Percentiles rank a stretch among this genome's conserved stretches.
phyloP scores from a whole-genome alignment of 2,329 filamentous ascomycete genomes.

The Cadophora sp. region DNA sequence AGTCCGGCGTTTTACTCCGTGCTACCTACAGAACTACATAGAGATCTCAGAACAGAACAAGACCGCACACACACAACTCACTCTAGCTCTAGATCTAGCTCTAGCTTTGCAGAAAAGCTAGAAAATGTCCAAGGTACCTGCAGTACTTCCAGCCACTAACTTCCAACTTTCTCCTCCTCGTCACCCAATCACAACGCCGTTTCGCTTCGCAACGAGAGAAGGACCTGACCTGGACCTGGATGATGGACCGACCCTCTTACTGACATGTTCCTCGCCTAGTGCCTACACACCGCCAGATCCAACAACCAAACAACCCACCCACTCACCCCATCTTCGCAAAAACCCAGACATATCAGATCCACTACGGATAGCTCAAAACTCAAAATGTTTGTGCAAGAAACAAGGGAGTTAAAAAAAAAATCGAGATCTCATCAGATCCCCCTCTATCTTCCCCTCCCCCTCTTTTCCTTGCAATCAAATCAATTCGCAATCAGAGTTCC shows the following conservation, averaged over 20 bases:
- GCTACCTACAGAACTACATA: too few relatives aligned
- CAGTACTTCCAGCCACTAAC: conserved; percentile 4
- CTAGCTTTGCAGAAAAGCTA: background rate
- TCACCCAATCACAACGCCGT: conserved; percentile 6
- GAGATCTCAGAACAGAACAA: background rate
- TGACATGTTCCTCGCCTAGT: background rate
- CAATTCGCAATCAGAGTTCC: conserved; percentile 4
- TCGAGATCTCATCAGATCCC: conserved; percentile 1
- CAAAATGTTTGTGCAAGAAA: background rate
- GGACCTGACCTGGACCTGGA: too few relatives aligned
- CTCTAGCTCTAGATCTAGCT: background rate
- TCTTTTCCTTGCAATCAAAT: background rate
- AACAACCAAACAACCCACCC: background rate
- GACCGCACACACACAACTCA: too few relatives aligned
- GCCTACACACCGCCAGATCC: conserved; percentile 10
- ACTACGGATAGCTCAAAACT: conserved; percentile 10
- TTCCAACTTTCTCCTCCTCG: conserved; percentile 9
- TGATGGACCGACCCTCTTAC: background rate
- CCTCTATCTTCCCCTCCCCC: background rate
- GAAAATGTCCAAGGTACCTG: conserved; percentile 5
- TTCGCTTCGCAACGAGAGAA: conserved; percentile 5
- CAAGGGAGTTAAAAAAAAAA: background rate
- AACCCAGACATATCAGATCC: background rate
- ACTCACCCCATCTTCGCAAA: background rate
- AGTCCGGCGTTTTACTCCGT: conserved; percentile 1